phyloP scores from a whole-genome alignment of 2,329 filamentous ascomycete genomes.

The Colletotrichum chrysophilum region DNA sequence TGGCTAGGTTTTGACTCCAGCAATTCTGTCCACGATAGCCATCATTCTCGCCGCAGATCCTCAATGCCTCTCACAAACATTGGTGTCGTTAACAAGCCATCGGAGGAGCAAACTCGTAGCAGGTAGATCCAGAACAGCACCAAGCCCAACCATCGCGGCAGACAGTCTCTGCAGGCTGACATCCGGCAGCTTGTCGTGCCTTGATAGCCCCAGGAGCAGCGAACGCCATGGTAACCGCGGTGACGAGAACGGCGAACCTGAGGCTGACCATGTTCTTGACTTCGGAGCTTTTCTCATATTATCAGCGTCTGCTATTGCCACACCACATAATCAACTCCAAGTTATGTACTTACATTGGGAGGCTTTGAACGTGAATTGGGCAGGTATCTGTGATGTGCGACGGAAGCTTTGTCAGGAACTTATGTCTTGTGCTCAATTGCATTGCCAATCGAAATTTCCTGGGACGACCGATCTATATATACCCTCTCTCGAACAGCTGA shows the following conservation, averaged over 20 bases:
- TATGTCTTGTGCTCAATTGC: accelerated
- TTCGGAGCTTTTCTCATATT: not conserved
- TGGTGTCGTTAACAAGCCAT: not conserved
- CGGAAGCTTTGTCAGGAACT: too few species aligned
- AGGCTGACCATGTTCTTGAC: not conserved
- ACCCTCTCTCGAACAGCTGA: accelerated
- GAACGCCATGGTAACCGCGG: not conserved
- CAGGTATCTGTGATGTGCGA: not conserved
- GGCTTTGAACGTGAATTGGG: not conserved
- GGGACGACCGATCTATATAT: not conserved
- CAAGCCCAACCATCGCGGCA: constrained; percentile 10
- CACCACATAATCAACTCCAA: not conserved
- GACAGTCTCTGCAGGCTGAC: not conserved
- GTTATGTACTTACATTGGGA: not conserved
- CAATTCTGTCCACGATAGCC: not conserved
- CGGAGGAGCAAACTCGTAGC: constrained; percentile 9
- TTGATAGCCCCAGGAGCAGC: not conserved
- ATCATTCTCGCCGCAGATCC: not conserved
- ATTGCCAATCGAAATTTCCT: accelerated
- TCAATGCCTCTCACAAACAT: accelerated
- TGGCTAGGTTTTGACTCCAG: not conserved
- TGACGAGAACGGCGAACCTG: not conserved
- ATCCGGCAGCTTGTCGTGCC: not conserved
- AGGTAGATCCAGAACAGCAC: not conserved
- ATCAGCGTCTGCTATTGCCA: not conserved